These are phyloP conservation scores for Ophiocordyceps camponoti-leonardi DNA, from an alignment of 2,329 filamentous ascomycete genomes.

Conservation along the genomic window DNA sequence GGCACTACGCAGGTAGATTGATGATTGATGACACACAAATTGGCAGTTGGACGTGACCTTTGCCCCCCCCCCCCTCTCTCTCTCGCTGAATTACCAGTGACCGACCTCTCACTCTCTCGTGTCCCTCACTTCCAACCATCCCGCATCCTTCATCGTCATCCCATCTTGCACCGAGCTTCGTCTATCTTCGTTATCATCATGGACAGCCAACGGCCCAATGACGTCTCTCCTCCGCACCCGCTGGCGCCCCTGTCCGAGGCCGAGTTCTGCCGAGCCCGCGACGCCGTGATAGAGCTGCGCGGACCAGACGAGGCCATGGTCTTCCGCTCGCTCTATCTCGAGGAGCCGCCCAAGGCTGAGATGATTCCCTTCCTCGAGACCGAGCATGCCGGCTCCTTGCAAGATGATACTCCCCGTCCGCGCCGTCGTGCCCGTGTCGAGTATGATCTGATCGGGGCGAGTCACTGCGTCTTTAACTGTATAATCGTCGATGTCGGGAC, in stretches of 20 bases:
- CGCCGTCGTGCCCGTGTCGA: conserved; percentile 24
- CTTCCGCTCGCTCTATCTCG: conserved; percentile 32
- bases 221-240: conserved; percentile 8
- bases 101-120: too few relatives aligned
- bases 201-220: background rate
- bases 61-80: too few relatives aligned
- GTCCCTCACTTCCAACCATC: too few relatives aligned
- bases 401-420: conserved; percentile 11
- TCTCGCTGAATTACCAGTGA: too few relatives aligned
- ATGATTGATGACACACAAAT: too few relatives aligned
- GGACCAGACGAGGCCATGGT: conserved; percentile 12
- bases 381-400: conserved; percentile 17
- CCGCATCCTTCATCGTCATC: too few relatives aligned
- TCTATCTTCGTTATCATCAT: background rate
- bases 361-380: conserved; percentile 27
- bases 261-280: conserved; percentile 17
- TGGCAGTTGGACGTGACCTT: too few relatives aligned
- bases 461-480: conserved; percentile 13
- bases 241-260: conserved; percentile 11
- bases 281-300: conserved; percentile 12
- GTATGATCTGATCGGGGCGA: conserved; percentile 14
- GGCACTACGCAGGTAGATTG: too few relatives aligned
- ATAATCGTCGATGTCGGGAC: conserved; percentile 15
- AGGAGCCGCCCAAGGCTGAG: conserved; percentile 30
- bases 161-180: too few relatives aligned